phyloP scores from a whole-genome alignment of 768 basidiomycete genomes.

The Pleurotus eryngii region DNA sequence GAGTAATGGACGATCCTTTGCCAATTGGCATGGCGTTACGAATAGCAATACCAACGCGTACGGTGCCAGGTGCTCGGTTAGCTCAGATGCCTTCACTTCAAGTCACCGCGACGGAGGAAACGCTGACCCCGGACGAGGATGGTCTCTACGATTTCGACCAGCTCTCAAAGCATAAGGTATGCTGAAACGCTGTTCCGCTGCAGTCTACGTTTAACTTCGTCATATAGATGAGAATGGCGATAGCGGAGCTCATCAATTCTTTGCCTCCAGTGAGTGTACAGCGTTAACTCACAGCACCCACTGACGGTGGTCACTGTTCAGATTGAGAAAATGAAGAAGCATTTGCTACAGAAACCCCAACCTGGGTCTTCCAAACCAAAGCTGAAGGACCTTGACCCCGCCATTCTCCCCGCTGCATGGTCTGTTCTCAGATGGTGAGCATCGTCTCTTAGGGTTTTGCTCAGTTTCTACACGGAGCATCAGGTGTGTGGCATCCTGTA shows the following conservation, averaged over 20 bases:
- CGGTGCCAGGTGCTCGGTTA: not conserved
- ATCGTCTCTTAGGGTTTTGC: not conserved
- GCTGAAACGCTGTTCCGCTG: not conserved
- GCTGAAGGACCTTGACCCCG: conserved; percentile 46
- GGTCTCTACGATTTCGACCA: conserved; percentile 53
- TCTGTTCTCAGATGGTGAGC: conserved; percentile 57
- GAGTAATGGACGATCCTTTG: conserved; percentile 52
- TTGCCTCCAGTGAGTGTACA: conserved; percentile 44
- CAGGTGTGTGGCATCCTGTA: conserved; percentile 72
- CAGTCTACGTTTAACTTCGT: not conserved
- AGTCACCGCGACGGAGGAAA: not conserved
- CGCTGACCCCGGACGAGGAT: conserved; percentile 22
- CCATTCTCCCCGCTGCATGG: conserved; percentile 60
- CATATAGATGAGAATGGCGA: conserved; percentile 43
- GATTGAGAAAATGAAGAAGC: conserved; percentile 57
- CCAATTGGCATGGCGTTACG: conserved; percentile 59
- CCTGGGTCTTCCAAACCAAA: conserved; percentile 51
- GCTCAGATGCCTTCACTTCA: not conserved
- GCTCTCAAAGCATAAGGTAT: conserved; percentile 19
- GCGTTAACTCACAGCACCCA: not conserved
- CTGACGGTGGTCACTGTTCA: conserved; percentile 17
- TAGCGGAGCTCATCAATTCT: conserved; percentile 39
- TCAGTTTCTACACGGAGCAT: not conserved
- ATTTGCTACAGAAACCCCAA: conserved; percentile 50
- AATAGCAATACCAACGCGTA: conserved; percentile 33